Conservation (phyloP, 192 early-diverging fungal genomes). For the Gryganskiella cystojenkinii region DNA sequence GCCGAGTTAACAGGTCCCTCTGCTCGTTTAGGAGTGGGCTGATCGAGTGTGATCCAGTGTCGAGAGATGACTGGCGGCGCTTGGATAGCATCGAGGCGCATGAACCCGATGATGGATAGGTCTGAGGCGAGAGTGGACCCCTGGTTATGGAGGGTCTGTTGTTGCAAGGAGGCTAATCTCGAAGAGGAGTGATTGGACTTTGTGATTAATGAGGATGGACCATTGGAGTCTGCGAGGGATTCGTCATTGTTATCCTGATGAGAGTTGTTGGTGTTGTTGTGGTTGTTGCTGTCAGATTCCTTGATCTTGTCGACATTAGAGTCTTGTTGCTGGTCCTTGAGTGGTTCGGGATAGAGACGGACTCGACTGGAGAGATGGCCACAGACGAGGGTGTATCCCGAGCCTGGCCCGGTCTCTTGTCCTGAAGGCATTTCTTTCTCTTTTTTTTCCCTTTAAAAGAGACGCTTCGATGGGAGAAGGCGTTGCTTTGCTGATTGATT, state of each 20-base stretch:
- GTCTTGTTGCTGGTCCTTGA: too few relatives aligned
- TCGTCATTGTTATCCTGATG: too few relatives aligned
- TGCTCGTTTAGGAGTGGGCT: background rate
- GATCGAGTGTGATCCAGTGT: constrained; percentile 39
- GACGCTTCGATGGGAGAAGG: too few relatives aligned
- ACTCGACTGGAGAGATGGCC: constrained; percentile 46
- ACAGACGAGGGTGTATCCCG: constrained; percentile 33
- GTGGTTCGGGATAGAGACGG: constrained; percentile 32
- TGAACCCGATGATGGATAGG: constrained; percentile 46
- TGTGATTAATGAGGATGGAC: too few relatives aligned
- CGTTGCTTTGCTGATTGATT: too few relatives aligned
- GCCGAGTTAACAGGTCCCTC: background rate
- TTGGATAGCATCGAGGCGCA: constrained; percentile 18
- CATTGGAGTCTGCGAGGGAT: too few relatives aligned
- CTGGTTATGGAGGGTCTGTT: constrained; percentile 37
- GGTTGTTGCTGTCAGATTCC: too few relatives aligned
- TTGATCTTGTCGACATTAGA: too few relatives aligned
- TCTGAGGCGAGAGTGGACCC: constrained; percentile 31
- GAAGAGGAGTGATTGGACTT: too few relatives aligned
- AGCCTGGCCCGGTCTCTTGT: background rate
- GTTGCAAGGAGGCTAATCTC: constrained; percentile 8
- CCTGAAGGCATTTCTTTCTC: constrained; percentile 8
- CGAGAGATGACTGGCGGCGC: constrained; percentile 43
- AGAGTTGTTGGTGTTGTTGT: too few relatives aligned
- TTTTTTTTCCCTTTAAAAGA: constrained; percentile 3